Percentiles rank a stretch among this genome's conserved stretches.
Conservation (phyloP, 129 eudicot species). For the Pseudognaphalium luteoalbum region DNA sequence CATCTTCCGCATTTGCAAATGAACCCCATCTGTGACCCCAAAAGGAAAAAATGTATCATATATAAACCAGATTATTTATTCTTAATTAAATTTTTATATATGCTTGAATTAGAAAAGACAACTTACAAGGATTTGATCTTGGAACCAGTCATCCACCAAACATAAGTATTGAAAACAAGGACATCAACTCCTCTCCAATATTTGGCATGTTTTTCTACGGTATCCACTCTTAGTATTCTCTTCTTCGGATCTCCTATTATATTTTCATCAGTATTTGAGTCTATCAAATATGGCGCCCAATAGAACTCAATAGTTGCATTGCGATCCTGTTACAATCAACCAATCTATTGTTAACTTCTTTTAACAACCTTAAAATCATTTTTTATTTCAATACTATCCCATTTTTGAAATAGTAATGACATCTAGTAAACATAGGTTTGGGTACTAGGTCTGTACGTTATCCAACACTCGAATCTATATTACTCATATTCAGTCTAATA, state of each 20-base stretch:
- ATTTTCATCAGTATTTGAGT: constrained; percentile 68
- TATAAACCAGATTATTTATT: neutral
- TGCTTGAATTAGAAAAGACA: neutral
- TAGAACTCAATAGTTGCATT: constrained; percentile 92
- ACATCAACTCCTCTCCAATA: constrained; percentile 79
- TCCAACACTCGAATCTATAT: no score
- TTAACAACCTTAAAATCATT: neutral
- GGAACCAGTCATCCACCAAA: constrained; percentile 97
- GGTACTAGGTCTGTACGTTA: no score
- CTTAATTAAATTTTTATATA: neutral
- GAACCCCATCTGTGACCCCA: constrained; percentile 82
- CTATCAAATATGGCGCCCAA: constrained; percentile 90
- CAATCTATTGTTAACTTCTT: neutral
- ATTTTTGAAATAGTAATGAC: no score
- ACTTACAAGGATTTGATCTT: constrained; percentile 80
- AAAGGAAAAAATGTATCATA: neutral
- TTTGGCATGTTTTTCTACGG: constrained; percentile 74
- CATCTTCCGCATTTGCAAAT: constrained; percentile 90
- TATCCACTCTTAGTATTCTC: constrained; percentile 84
- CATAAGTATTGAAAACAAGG: constrained; percentile 87
- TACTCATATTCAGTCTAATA: no score
- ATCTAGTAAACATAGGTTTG: no score
- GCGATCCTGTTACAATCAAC: constrained; percentile 53
- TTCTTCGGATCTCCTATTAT: constrained; percentile 75
- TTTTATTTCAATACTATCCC: no score